A percentile compares a stretch with the other conserved stretches of the same genome.
These are phyloP conservation scores for Rutstroemia sp. DNA, from an alignment of 2,329 filamentous ascomycete genomes.

Conservation along the genomic window DNA sequence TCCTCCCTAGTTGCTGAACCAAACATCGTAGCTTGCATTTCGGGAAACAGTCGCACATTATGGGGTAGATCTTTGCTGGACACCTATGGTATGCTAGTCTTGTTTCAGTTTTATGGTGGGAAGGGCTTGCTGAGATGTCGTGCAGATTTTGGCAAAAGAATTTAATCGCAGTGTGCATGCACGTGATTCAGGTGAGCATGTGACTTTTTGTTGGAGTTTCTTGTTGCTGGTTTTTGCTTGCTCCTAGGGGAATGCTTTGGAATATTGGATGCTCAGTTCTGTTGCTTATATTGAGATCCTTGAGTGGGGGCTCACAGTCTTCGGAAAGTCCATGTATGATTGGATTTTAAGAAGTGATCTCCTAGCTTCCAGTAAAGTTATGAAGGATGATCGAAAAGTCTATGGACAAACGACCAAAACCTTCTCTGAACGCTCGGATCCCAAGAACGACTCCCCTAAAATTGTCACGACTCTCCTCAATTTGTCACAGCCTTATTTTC, in stretches of 20 bases:
- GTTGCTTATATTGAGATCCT: too few species aligned
- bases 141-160: slow-evolving; percentile 54
- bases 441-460: neutral
- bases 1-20: neutral
- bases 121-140: neutral
- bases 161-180: slow-evolving; percentile 56
- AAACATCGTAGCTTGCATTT: slow-evolving; percentile 51
- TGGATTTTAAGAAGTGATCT: too few species aligned
- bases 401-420: neutral
- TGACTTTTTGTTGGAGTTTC: neutral
- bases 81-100: slow-evolving; percentile 48
- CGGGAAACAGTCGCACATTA: slow-evolving; percentile 59
- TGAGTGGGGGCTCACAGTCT: too few species aligned
- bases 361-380: too few species aligned
- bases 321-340: too few species aligned
- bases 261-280: too few species aligned
- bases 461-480: neutral
- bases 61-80: slow-evolving; percentile 60
- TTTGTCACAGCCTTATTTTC: neutral
- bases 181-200: slow-evolving; percentile 46
- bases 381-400: too few species aligned
- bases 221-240: neutral
- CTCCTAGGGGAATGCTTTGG: too few species aligned
- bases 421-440: neutral
- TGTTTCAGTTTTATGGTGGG: too few species aligned